Percentiles rank a stretch among this genome's conserved stretches.
Conservation (phyloP, 495 filamentous ascomycete species). For the Trichoderma reesei region DNA sequence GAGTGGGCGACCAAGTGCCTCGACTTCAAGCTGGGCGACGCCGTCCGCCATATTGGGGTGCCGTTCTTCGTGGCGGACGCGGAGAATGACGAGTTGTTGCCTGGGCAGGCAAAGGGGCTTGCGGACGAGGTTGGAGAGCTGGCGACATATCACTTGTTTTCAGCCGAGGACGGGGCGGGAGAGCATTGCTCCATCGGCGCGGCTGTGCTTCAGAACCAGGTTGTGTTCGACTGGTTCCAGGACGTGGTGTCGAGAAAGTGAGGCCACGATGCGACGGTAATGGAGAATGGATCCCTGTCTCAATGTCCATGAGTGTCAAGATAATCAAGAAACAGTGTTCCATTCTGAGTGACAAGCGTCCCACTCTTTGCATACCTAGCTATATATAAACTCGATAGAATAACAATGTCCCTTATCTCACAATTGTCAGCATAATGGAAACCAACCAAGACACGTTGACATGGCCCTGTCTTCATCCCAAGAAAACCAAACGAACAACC, state of each 20-base stretch:
- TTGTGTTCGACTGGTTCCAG: slow-evolving; percentile 26
- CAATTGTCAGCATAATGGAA: not conserved
- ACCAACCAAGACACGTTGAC: not conserved
- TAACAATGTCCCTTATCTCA: not conserved
- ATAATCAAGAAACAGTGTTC: not conserved
- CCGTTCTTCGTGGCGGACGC: slow-evolving; percentile 30
- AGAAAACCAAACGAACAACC: not conserved
- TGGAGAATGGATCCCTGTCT: not conserved
- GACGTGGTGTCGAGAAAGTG: slow-evolving; percentile 11
- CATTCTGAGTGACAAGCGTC: not conserved
- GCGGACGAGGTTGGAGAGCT: slow-evolving; percentile 23
- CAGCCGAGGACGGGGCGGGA: slow-evolving; percentile 20
- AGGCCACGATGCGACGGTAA: not conserved
- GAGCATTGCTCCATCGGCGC: slow-evolving; percentile 22
- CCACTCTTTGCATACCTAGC: not conserved
- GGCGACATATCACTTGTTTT: slow-evolving; percentile 23
- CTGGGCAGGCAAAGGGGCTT: slow-evolving; percentile 25
- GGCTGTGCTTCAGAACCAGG: slow-evolving; percentile 14
- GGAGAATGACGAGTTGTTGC: slow-evolving; percentile 26
- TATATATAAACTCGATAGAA: not conserved
- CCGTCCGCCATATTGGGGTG: slow-evolving; percentile 19
- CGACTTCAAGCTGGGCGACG: slow-evolving; percentile 20
- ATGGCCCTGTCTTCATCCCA: not conserved
- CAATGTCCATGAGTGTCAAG: not conserved
- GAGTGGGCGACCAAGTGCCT: slow-evolving; percentile 19